Percentiles rank a stretch among this genome's conserved stretches.
phyloP scores from a whole-genome alignment of 129 eudicot species.

The Solidago caesia region DNA sequence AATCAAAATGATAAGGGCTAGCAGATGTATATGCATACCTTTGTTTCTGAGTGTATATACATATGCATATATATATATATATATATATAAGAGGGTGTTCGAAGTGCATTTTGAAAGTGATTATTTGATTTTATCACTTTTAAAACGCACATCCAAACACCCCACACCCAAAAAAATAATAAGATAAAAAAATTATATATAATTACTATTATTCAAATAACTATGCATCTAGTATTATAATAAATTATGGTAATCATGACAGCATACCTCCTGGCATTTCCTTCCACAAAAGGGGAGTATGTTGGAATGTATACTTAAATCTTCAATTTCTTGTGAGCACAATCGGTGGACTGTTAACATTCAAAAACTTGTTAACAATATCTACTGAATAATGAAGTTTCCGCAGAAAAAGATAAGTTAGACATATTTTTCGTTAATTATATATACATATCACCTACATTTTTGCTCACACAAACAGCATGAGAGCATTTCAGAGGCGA shows the following conservation, averaged over 20 bases:
- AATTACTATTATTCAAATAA: background rate
- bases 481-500: conserved; percentile 40
- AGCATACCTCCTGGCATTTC: conserved; percentile 75
- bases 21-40: background rate
- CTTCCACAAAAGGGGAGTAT: conserved; percentile 61
- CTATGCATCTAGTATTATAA: background rate
- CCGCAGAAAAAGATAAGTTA: conserved; percentile 11
- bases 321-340: conserved; percentile 46
- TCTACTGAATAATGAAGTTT: background rate
- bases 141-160: background rate
- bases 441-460: conserved; percentile 45
- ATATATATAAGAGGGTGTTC: no score
- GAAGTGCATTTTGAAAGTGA: background rate
- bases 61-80: no score
- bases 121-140: background rate
- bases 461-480: conserved; percentile 83
- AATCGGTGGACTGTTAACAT: conserved; percentile 58
- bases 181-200: background rate
- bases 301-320: conserved; percentile 26
- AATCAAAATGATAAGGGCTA: background rate
- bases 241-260: background rate
- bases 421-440: background rate
- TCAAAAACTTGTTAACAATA: conserved; percentile 14
- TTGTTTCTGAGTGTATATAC: no score
- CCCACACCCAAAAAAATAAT: background rate